These are phyloP conservation scores for Entomortierella lignicola DNA, from an alignment of 192 early-diverging fungal species.

Conservation along the genomic window DNA sequence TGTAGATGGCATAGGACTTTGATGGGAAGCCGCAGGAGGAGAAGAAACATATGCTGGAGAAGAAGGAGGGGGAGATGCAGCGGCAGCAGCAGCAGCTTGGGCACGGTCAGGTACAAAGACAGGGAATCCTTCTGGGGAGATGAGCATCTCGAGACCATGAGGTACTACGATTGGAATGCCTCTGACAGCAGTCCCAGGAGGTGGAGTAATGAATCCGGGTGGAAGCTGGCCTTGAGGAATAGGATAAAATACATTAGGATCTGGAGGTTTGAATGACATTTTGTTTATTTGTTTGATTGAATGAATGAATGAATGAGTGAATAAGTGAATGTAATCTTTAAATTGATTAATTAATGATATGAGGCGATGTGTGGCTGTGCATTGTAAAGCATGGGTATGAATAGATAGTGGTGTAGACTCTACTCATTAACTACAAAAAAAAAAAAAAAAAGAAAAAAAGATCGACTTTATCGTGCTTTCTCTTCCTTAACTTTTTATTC, in stretches of 20 bases:
- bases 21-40: constrained; percentile 2
- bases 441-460: too few species aligned
- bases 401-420: too few species aligned
- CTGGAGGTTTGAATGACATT: constrained; percentile 41
- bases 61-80: not conserved
- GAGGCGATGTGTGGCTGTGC: constrained; percentile 6
- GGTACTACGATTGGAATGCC: constrained; percentile 52
- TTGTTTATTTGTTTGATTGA: not conserved
- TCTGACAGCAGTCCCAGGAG: constrained; percentile 43
- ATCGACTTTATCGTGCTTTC: too few species aligned
- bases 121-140: constrained; percentile 51
- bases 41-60: constrained; percentile 10
- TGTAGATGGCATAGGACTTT: constrained; percentile 4
- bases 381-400: too few species aligned
- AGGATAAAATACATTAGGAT: constrained; percentile 43
- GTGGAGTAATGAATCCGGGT: constrained; percentile 41
- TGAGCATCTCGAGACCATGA: constrained; percentile 48
- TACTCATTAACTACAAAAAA: too few species aligned
- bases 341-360: too few species aligned
- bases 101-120: constrained; percentile 49
- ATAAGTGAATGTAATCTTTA: not conserved
- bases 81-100: too few species aligned
- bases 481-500: too few species aligned
- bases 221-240: constrained; percentile 47
- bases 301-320: not conserved